Evolutionary conservation across 305 asterid species (phyloP), one percentile per base, ranked within the genome.

Genomic region (Euphrasia arctica): DNA sequence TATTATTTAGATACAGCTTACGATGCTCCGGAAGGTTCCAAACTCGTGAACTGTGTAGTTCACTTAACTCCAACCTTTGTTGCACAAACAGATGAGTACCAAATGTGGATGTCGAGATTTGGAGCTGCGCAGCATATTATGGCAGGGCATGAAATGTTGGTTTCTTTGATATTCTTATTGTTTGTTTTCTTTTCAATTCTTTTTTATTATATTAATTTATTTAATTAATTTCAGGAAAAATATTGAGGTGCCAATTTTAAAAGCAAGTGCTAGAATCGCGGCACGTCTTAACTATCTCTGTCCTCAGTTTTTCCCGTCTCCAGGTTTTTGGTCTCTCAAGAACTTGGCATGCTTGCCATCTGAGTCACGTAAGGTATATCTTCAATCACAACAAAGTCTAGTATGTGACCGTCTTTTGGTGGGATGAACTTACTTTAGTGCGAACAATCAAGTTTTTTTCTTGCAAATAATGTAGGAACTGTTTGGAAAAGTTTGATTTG

Each of bases 301-400:
- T 60, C 97, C 97, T 63, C 90, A 85, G 64, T 77, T 87, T 77
- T 92, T 92, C 62, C 98, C 98, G 0, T 88, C 91, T 36, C 85
- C 97, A 67, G 91, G 98, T 63, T 84, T 87, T 77, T 86, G 90
- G 93, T 74, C 88, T 62, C 74, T 78, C 56, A 70, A 70, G 56
- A 71, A 86, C 64, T 64, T 65, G 70, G 70, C 70, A 10, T 5
- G 39, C 57, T 28, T 63, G 62, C 62, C 80, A 58, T 54, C 82
- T 50, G 77, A 67, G 70, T 67, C 77, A 45, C 69, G 62, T 67
- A 74, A 79, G 85, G 95, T 84, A 71, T 48, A 10, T 27, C 55
- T 67, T 12, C 45, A 36, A 31, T 49, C 22, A 12, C 36, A 34
- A 34, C 7, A 32, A 32, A 5, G 36, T 32, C 36, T 32, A 32